Evolutionary conservation across 106 monocot species (phyloP), one percentile per base, ranked within the genome.

Genomic region (Chionographis japonica): DNA sequence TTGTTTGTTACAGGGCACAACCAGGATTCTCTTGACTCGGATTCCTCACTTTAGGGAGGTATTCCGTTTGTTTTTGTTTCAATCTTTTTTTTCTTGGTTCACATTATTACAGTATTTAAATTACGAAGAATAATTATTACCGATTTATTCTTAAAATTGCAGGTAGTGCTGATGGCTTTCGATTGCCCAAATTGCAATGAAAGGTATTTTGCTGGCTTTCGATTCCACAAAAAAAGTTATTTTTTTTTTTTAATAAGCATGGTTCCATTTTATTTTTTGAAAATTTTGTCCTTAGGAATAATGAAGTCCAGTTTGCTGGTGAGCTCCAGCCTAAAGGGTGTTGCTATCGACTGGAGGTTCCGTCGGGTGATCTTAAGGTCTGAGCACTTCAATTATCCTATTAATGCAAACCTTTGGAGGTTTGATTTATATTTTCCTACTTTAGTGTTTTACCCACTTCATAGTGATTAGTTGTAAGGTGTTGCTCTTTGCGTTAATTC

Each of bases 11-110:
- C 69, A 98, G 98, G 98, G 98, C 35, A 80, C 61, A 15, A 98
- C 98, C 12, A 81, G 93, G 78, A 69, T 98, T 64, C 87, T 98
- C 52, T 56, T 92, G 11, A 98, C 98, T 42, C 78, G 86, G 78
- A 90, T 98, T 67, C 98, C 98, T 1, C 80, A 98, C 69, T 98
- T 98, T 59, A 78, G 85, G 51, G 98, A 93, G 98, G 95, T 95
- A 43, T 15, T 8, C 14, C 43, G 52, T 63, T 27, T 15, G 35
- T 63, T 50, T 63, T 43, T 17, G 40, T 35, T 58, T 11, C 35
- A 4, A 17, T 2, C 58, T 54, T 37, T 50, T 58, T 6, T 4
- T 37, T 72, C 54, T 19, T 54, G 54, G 54, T 55, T 36, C 40
- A 71, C 67, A 37, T 11, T 27, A 41, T 56, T 51, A 17, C 54